phyloP scores from a whole-genome alignment of 768 basidiomycete genomes.

The Pisolithus orientalis region DNA sequence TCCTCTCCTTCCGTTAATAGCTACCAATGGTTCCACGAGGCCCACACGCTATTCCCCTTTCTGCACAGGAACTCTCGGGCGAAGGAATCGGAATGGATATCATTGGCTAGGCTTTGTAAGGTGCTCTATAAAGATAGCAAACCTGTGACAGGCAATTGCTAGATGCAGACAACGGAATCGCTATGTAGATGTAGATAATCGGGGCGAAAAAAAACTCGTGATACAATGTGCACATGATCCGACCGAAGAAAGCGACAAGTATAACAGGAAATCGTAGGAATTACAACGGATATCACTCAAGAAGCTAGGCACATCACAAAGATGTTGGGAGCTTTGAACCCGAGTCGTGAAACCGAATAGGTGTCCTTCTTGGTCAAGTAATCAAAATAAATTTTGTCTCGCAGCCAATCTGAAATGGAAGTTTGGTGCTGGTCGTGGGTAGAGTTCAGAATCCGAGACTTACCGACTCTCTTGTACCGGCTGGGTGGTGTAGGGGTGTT shows the following conservation, averaged over 20 bases:
- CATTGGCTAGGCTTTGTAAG: not conserved
- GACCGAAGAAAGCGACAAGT: not conserved
- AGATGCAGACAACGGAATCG: not conserved
- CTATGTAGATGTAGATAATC: not conserved
- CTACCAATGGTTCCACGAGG: too few species aligned
- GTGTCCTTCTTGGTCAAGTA: slow-evolving; percentile 51
- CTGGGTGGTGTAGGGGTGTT: slow-evolving; percentile 38
- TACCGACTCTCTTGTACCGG: slow-evolving; percentile 58
- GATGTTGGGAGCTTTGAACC: slow-evolving; percentile 74
- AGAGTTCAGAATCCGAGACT: slow-evolving; percentile 20
- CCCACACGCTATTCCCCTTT: too few species aligned
- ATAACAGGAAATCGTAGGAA: not conserved
- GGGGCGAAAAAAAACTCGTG: not conserved
- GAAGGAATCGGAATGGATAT: not conserved
- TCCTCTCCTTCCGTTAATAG: too few species aligned
- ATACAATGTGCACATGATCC: not conserved
- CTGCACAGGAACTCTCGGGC: not conserved
- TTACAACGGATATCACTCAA: not conserved
- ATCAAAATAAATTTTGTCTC: slow-evolving; percentile 69
- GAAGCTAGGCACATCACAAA: slow-evolving; percentile 56
- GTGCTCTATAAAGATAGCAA: not conserved
- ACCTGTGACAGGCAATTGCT: not conserved
- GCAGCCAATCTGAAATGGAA: slow-evolving; percentile 58
- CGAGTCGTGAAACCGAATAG: slow-evolving; percentile 56
- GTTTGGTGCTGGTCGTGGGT: not conserved